phyloP scores from a whole-genome alignment of 371 early-diverging fungal genomes.

The Lichtheimia hyalospora region DNA sequence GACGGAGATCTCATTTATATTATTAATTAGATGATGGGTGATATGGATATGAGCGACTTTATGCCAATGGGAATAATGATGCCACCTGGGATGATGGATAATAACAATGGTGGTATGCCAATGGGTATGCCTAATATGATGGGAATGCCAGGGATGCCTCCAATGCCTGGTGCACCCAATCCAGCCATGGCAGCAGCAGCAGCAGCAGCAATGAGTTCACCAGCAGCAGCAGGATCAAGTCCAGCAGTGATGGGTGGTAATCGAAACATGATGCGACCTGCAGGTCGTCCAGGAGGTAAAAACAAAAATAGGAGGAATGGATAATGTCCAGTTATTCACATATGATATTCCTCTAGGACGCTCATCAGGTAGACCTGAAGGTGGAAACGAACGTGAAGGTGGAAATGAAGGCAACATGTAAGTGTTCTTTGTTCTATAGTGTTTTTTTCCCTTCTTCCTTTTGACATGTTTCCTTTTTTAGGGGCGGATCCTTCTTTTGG shows the following conservation, averaged over 20 bases:
- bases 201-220: constrained; percentile 10
- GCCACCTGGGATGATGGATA: constrained; percentile 82
- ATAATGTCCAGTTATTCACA: not conserved
- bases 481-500: constrained; percentile 12
- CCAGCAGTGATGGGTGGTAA: constrained; percentile 6
- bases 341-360: constrained; percentile 2
- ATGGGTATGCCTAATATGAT: constrained; percentile 26
- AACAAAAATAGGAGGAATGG: not conserved
- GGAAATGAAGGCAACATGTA: constrained; percentile 6
- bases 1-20: not conserved
- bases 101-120: constrained; percentile 10
- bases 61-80: constrained; percentile 67
- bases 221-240: constrained; percentile 5
- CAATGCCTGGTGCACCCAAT: constrained; percentile 20
- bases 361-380: constrained; percentile 4
- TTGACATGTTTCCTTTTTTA: not conserved
- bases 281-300: constrained; percentile 1
- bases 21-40: constrained; percentile 33
- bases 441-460: not conserved
- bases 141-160: constrained; percentile 19
- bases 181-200: constrained; percentile 12
- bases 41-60: constrained; percentile 42
- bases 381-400: constrained; percentile 5
- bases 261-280: not conserved
- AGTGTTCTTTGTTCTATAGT: not conserved